Percentiles rank a stretch among this genome's conserved stretches.
phyloP scores from a whole-genome alignment of 2,329 filamentous ascomycete genomes.

The Colletotrichum plurivorum region DNA sequence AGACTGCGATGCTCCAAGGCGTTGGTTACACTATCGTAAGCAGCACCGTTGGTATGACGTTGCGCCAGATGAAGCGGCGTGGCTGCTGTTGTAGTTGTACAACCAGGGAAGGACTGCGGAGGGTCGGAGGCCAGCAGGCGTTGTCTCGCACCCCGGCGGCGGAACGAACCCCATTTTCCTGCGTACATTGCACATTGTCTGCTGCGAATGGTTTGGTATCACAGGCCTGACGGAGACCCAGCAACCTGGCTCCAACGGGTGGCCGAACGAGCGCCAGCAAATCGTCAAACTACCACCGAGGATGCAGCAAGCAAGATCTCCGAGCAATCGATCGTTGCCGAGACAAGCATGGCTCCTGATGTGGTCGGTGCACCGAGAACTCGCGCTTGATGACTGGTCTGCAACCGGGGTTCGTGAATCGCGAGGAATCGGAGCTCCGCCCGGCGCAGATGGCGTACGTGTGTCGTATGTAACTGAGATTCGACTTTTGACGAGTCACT shows the following conservation, averaged over 20 bases:
- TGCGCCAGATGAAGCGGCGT: not conserved
- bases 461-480: conserved; percentile 28
- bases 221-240: conserved; percentile 15
- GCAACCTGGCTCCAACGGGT: conserved; percentile 4
- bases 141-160: no score
- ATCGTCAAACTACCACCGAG: conserved; percentile 1
- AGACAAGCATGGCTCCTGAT: conserved; percentile 17
- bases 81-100: not conserved
- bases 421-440: not conserved
- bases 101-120: not conserved
- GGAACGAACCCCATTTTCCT: no score
- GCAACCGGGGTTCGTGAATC: conserved; percentile 1
- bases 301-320: conserved; percentile 34
- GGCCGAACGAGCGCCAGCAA: not conserved
- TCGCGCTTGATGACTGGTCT: conserved; percentile 11
- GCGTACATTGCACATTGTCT: no score
- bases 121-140: no score
- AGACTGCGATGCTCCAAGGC: not conserved
- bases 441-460: conserved; percentile 22
- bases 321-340: conserved; percentile 33
- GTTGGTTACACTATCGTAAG: not conserved
- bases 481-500: conserved; percentile 36
- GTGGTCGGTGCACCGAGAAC: not conserved
- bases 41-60: conserved; percentile 2
- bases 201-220: not conserved